Conservation (phyloP, 2,329 filamentous ascomycete species). For the Penicillium sp. region DNA sequence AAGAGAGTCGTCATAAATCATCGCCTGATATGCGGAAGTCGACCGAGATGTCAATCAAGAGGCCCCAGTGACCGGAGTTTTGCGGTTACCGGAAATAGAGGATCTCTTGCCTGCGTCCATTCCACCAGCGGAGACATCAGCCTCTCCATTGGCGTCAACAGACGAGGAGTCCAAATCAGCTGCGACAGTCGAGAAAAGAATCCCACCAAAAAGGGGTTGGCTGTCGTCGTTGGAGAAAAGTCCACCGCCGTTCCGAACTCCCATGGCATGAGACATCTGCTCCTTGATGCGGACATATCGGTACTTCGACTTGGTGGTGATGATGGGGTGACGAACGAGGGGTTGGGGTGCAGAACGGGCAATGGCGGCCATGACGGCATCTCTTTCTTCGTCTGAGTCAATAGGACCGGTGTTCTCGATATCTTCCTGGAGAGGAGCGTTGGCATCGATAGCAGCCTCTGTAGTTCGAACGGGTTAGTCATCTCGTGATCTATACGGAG, state of each 20-base stretch:
- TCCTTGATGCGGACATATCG: constrained; percentile 64
- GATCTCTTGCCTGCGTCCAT: constrained; percentile 28
- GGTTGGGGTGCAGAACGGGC: constrained; percentile 75
- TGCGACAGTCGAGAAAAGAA: constrained; percentile 37
- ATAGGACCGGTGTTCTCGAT: constrained; percentile 77
- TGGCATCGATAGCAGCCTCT: constrained; percentile 94
- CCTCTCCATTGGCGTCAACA: constrained; percentile 21
- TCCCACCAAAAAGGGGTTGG: constrained; percentile 31
- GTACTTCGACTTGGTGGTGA: constrained; percentile 55
- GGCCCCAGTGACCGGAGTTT: constrained; percentile 16
- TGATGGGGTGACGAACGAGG: constrained; percentile 62
- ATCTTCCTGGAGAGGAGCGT: constrained; percentile 84
- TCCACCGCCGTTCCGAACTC: constrained; percentile 48
- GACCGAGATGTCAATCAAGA: not conserved
- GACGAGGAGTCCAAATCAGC: constrained; percentile 22
- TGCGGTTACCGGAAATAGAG: constrained; percentile 20
- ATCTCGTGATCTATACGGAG: constrained; percentile 21
- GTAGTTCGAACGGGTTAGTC: constrained; percentile 25
- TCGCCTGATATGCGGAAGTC: constrained; percentile 1
- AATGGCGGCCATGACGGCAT: constrained; percentile 79
- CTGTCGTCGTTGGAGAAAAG: constrained; percentile 45
- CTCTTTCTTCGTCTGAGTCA: constrained; percentile 92
- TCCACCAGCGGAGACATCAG: constrained; percentile 19
- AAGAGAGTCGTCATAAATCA: constrained; percentile 26
- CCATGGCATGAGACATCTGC: constrained; percentile 60